Conservation (phyloP, 257 asterid genomes). For the Anisodus tanguticus region DNA sequence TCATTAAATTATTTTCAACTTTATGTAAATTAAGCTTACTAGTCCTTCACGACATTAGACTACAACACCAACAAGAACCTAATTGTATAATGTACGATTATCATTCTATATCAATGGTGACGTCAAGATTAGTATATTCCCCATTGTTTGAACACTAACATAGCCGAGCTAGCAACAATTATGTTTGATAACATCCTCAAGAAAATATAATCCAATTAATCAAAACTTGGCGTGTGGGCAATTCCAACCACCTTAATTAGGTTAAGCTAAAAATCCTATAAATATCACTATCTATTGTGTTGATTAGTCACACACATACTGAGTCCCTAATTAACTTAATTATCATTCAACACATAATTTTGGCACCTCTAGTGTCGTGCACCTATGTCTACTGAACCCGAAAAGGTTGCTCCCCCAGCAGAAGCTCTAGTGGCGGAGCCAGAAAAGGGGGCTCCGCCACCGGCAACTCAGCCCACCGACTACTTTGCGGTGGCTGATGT, state of each 20-base stretch:
- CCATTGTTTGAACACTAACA: neutral
- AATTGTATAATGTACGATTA: neutral
- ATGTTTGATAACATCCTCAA: neutral
- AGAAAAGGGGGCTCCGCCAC: constrained; percentile 34
- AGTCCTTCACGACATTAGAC: neutral
- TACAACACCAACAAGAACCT: neutral
- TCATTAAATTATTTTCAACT: constrained; percentile 22
- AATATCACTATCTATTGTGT: neutral
- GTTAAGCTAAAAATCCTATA: constrained; percentile 10
- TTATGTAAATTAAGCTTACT: neutral
- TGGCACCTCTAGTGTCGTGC: neutral
- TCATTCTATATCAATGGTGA: neutral
- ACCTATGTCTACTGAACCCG: constrained; percentile 19
- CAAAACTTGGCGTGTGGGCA: constrained; percentile 40
- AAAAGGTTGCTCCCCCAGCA: constrained; percentile 29
- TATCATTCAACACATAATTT: neutral
- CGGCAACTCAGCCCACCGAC: neutral
- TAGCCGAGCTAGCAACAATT: neutral
- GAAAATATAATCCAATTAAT: constrained; percentile 15
- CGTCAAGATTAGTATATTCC: neutral
- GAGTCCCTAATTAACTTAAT: neutral
- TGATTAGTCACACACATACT: constrained; percentile 18
- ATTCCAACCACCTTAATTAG: constrained; percentile 25
- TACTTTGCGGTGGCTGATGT: constrained; percentile 48
- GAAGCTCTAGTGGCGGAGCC: constrained; percentile 29